These are phyloP conservation scores for Scedosporium boydii DNA, from an alignment of 2,329 filamentous ascomycete genomes.

Conservation along the genomic window DNA sequence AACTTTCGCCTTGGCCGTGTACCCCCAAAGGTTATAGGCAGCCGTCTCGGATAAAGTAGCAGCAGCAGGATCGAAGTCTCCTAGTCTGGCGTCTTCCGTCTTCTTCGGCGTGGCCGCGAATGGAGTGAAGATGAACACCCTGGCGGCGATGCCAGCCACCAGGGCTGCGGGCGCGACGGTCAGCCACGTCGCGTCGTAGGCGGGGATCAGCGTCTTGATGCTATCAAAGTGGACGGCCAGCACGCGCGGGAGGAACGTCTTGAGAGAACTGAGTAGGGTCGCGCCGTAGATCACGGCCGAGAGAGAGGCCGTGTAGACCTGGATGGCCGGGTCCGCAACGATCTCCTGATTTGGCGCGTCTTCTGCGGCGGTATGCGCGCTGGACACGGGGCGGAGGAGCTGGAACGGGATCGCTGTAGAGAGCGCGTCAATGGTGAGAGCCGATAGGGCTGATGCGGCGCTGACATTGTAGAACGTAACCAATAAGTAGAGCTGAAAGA, in stretches of 20 bases:
- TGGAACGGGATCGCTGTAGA: constrained; percentile 65
- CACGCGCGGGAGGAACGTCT: constrained; percentile 59
- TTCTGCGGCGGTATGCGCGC: constrained; percentile 48
- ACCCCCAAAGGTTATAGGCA: constrained; percentile 63
- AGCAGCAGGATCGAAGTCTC: constrained; percentile 51
- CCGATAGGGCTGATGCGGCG: constrained; percentile 47
- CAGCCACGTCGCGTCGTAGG: constrained; percentile 53
- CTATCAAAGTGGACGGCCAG: constrained; percentile 69
- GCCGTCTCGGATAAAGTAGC: constrained; percentile 63
- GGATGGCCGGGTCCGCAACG: constrained; percentile 51
- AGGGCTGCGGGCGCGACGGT: constrained; percentile 50
- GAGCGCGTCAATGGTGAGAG: constrained; percentile 57
- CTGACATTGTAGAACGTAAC: constrained; percentile 67
- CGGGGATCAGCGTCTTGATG: constrained; percentile 58
- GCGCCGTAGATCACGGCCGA: constrained; percentile 66
- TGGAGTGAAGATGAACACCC: constrained; percentile 69
- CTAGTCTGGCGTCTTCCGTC: constrained; percentile 36
- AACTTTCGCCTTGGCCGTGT: constrained; percentile 50
- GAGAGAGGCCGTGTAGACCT: constrained; percentile 56
- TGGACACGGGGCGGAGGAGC: constrained; percentile 59
- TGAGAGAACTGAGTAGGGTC: constrained; percentile 59
- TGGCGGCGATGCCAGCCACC: constrained; percentile 58
- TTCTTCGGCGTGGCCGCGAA: constrained; percentile 44
- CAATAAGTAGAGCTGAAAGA: constrained; percentile 58
- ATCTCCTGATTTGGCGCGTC: constrained; percentile 54